Evolutionary conservation across 2,329 filamentous ascomycete genomes (phyloP), one percentile per base, ranked within the genome.

Genomic region (Kalmusia sp.): DNA sequence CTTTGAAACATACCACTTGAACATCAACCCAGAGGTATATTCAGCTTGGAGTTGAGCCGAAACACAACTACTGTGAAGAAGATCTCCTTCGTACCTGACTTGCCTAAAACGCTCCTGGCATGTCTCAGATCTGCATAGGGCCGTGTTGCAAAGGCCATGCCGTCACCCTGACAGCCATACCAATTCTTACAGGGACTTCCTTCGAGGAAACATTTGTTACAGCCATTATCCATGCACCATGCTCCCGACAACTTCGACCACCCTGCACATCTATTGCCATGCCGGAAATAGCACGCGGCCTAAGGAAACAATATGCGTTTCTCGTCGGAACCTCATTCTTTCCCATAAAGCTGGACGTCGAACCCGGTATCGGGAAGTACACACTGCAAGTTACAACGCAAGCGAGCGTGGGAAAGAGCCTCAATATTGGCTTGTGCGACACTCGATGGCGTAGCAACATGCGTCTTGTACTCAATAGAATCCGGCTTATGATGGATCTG

Each of bases 401-500:
- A 37, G 24, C 31, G 39, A 48, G 37, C 35, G 15, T 31, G 7
- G 9, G 7, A 21, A 31, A 33, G 33, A 39, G 33, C 37, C 27
- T 41, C 34, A 47, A 33, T 21, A 49, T 40, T 54, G 39, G 31
- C 17, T 43, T 28, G 52, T 53, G 41, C 52, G 25, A 58, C 52
- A 27, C 54, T 37, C 51, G 38, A 39, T 19, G 28, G 50, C 38
- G 15, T 24, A 51, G 25, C 14, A 35, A 12, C 27, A 37, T 47
- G 47, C 40, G 35, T 44, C 44, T 22, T 45, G 39, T 47, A 49
- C 51, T 49, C 49, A 27, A 19, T 39, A n/a, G n/a, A 25, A 28
- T 19, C 30, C 45, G 49, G 57, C 41, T 49, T 41, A 41, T 30
- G 47, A n/a, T n/a, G 38, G 39, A 48, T 51, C 15, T 33, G 43